Evolutionary conservation across 495 filamentous ascomycete genomes (phyloP), one percentile per base, ranked within the genome.

Genomic region (Penicillium paxilli): DNA sequence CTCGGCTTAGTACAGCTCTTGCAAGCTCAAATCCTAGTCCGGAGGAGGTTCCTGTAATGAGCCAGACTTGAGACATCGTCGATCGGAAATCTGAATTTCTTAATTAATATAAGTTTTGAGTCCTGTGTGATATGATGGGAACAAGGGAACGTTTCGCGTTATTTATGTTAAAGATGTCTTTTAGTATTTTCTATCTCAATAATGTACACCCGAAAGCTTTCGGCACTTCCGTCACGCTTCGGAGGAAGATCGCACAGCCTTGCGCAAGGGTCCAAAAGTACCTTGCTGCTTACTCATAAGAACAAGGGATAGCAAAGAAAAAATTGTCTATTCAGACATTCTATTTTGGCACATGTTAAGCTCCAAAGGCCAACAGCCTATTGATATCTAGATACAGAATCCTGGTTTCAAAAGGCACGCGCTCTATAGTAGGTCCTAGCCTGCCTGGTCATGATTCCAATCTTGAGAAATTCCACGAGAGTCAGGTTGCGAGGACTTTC

Each of bases 41-140:
- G 12, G 73, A 78, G 30, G 79, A 80, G 48, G 74, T 68, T 45
- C 76, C 82, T 14, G 75, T 80, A 61, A 85, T 83, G 55, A 85
- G 68, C 74, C 76, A 85, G 42, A 65, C 58, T 82, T 85, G 71
- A 44, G 44, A 50, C 56, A 59, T 59, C 17, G 22, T 32, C 16
- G 21, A 21, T 20, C 16, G 35, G 35, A 38, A 16, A 16, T 38
- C 8, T 16, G 12, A 19, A 17, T 16, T 16, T 16, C 4, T 6
- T 7, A 28, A 38, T 14, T 14, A 38, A 16, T 4, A 38, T 32
- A 28, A 5, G 5, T 5, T 28, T 5, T 28, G 26, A 28, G 26
- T 5, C 11, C 26, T 5, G 11, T 28, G 5, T 5, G 5, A 5
- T 38, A 5, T 16, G 35, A 38, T 38, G 35, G 5, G 0, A 16